Conservation (phyloP, 164 flowering plant genomes). For the Vitis cinerea region DNA sequence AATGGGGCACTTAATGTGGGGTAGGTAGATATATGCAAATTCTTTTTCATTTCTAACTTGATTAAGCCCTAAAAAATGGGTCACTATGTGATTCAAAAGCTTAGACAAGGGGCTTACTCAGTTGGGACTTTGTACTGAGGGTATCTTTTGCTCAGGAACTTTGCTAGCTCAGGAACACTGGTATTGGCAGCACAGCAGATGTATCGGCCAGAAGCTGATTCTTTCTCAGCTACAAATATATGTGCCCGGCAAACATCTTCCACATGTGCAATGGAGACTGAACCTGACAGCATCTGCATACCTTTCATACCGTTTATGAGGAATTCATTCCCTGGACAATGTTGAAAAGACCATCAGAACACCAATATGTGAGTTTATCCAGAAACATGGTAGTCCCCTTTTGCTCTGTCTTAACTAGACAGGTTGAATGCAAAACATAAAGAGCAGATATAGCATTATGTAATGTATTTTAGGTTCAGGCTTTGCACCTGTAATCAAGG, state of each 20-base stretch:
- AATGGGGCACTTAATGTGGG: too few species aligned
- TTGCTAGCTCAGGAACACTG: conserved; percentile 65
- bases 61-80: background rate
- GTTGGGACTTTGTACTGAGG: conserved; percentile 58
- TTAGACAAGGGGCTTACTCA: conserved; percentile 44
- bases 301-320: conserved; percentile 52
- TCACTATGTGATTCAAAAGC: background rate
- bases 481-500: conserved; percentile 48
- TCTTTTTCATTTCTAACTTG: background rate
- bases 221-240: conserved; percentile 65
- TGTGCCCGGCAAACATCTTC: conserved; percentile 76
- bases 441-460: background rate
- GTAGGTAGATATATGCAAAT: too few species aligned
- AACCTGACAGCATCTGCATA: conserved; percentile 75
- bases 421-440: too few species aligned
- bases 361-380: background rate
- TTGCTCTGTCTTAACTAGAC: too few species aligned
- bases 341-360: background rate
- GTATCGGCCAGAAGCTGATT: conserved; percentile 76
- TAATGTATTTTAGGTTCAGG: background rate
- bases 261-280: conserved; percentile 64
- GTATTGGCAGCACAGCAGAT: conserved; percentile 59
- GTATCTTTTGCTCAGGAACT: conserved; percentile 56
- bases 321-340: conserved; percentile 48
- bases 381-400: background rate